Percentiles rank a stretch among this genome's conserved stretches.
phyloP scores from a whole-genome alignment of 495 filamentous ascomycete genomes.

The Bacidia gigantensis region DNA sequence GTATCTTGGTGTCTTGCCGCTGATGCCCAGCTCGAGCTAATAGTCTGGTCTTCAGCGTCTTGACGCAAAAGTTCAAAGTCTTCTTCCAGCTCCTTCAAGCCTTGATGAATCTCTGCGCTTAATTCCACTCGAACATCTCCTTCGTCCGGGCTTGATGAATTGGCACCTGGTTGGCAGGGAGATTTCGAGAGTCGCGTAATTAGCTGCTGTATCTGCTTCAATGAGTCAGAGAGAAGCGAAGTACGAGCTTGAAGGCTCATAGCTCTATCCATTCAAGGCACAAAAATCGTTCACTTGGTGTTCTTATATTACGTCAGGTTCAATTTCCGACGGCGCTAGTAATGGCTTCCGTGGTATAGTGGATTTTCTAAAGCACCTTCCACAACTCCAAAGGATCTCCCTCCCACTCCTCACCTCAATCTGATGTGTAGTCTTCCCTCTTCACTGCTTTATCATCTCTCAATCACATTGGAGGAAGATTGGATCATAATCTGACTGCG shows the following conservation, averaged over 20 bases:
- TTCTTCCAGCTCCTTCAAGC: conserved; percentile 70
- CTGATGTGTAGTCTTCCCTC: too few species aligned
- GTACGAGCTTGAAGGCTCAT: conserved; percentile 41
- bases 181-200: conserved; percentile 61
- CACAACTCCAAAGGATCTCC: too few species aligned
- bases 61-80: conserved; percentile 71
- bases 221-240: conserved; percentile 50
- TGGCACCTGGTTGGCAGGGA: conserved; percentile 46
- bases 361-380: too few species aligned
- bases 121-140: conserved; percentile 65
- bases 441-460: too few species aligned
- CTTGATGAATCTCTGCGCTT: conserved; percentile 64
- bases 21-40: conserved; percentile 22
- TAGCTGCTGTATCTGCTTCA: conserved; percentile 55
- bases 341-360: too few species aligned
- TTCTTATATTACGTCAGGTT: too few species aligned
- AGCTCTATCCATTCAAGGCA: too few species aligned
- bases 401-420: too few species aligned
- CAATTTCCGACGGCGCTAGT: too few species aligned
- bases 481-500: too few species aligned
- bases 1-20: conserved; percentile 25
- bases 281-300: too few species aligned
- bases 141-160: conserved; percentile 37
- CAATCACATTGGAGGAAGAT: too few species aligned
- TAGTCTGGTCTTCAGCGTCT: conserved; percentile 53